These are phyloP conservation scores for Melampsora americana DNA, from an alignment of 1,284 basidiomycete species.

Conservation along the genomic window DNA sequence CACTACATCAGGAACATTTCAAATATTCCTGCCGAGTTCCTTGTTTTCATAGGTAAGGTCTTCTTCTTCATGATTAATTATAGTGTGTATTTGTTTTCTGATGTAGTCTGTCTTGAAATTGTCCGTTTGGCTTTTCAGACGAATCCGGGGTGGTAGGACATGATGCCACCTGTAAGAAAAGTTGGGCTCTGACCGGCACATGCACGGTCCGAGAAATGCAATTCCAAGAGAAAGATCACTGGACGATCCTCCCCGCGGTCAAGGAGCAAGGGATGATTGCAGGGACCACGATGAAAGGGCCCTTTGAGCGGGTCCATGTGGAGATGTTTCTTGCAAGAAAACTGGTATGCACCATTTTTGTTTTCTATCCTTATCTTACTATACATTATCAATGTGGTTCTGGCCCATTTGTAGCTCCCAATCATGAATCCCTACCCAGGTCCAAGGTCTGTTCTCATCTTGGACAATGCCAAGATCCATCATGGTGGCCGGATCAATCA, in stretches of 20 bases:
- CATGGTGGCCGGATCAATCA: neutral
- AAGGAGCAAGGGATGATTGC: neutral
- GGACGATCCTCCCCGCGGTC: neutral
- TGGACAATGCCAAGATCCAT: slow-evolving; percentile 15
- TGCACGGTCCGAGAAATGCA: too few species aligned
- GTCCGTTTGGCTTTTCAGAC: too few species aligned
- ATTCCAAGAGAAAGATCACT: neutral
- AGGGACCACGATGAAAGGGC: neutral
- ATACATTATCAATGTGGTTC: neutral
- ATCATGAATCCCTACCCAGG: neutral
- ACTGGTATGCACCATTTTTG: too few species aligned
- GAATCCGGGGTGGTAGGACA: too few species aligned
- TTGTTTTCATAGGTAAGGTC: too few species aligned
- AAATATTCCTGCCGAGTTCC: too few species aligned
- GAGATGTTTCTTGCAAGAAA: neutral
- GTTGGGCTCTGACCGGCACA: too few species aligned
- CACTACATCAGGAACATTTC: too few species aligned
- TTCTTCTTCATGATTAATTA: too few species aligned
- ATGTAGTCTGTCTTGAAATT: too few species aligned
- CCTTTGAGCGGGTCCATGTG: neutral
- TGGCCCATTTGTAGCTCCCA: slow-evolving; percentile 3
- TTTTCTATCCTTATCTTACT: neutral
- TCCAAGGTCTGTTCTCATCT: neutral
- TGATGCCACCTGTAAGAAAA: too few species aligned
- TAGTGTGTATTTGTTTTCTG: too few species aligned